Evolutionary conservation across 164 flowering plant species (phyloP), one percentile per base, ranked within the genome.

Genomic region (Saururus chinensis): DNA sequence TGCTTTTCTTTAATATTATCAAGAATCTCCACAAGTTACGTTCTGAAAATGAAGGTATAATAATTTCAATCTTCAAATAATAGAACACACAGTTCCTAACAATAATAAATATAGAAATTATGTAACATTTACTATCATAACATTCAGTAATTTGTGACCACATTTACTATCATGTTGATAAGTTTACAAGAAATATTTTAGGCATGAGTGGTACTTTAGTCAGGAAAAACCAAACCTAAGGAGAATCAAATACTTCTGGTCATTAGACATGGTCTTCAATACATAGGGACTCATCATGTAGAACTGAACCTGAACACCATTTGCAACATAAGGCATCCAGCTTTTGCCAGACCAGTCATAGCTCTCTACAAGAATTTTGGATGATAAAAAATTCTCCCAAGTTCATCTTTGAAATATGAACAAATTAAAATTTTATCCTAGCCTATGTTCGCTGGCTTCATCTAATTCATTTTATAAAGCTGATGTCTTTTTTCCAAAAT

Each of bases 211-310:
- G 16, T 35, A 45, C 14, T 55, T 1, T 25, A 21, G 17, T 22
- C 7, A 54, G 21, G n/a, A 54, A n/a, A 56, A 21, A 56, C 25
- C 45, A n/a, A 19, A 58, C 49, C 17, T 5, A 19, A 25, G 40
- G 53, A n/a, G 26, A 19, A 40, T 37, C 37, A 40, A 26, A 16
- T 74, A 89, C 99, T 89, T 89, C 68, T 78, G 48, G 70, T 89
- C 77, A 35, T 85, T 82, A n/a, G 89, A 80, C 63, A 95, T 70
- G 26, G 77, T 87, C 74, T 89, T 91, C 84, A 95, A 65, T 48
- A 91, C 95, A 77, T 95, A 95, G 54, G 99, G 98, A 68, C 98
- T 95, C 99, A 95, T 95, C 99, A 91, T 91, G 81, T 84, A 95
- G 70, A 95, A 95, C 74, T 91, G 99, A 53, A 95, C 79, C 81